These are phyloP conservation scores for Kodamaea laetipori DNA, from an alignment of 805 yeast genomes.

Conservation along the genomic window DNA sequence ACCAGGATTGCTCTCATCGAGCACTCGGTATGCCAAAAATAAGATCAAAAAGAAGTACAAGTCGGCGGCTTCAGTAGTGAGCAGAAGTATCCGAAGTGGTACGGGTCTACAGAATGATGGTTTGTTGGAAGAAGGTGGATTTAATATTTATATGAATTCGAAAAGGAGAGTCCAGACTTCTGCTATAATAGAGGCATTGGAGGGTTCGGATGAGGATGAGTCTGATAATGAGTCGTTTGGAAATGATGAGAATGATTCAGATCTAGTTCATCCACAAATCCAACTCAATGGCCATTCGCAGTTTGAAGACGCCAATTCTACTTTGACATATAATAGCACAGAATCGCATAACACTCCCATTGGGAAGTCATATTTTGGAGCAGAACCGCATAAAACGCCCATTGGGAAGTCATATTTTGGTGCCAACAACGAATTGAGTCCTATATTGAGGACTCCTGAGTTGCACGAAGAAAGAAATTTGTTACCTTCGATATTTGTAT, in stretches of 20 bases:
- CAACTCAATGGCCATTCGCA: too few relatives aligned
- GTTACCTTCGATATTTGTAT: too few relatives aligned
- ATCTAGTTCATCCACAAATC: background rate
- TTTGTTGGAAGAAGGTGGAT: slow-evolving; percentile 11
- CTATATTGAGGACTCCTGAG: too few relatives aligned
- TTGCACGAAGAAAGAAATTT: too few relatives aligned
- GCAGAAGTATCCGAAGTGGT: slow-evolving; percentile 13
- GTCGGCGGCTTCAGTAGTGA: slow-evolving; percentile 10
- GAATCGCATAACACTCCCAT: too few relatives aligned
- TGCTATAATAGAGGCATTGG: slow-evolving; percentile 4
- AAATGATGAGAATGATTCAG: background rate
- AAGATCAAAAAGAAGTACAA: slow-evolving; percentile 14
- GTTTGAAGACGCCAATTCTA: too few relatives aligned
- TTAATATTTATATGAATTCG: slow-evolving; percentile 10
- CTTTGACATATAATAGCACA: too few relatives aligned
- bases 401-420: too few relatives aligned
- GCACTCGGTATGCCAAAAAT: slow-evolving; percentile 14
- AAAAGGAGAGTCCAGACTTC: slow-evolving; percentile 1
- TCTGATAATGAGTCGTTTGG: too few relatives aligned
- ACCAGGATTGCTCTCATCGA: slow-evolving; percentile 23
- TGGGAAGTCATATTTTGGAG: too few relatives aligned
- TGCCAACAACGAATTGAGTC: too few relatives aligned
- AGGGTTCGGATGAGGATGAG: background rate
- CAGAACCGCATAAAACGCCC: too few relatives aligned
- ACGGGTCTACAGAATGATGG: slow-evolving; percentile 6